phyloP scores from a whole-genome alignment of 169 alveolate species.

The Pseudocohnilembus persalinus region DNA sequence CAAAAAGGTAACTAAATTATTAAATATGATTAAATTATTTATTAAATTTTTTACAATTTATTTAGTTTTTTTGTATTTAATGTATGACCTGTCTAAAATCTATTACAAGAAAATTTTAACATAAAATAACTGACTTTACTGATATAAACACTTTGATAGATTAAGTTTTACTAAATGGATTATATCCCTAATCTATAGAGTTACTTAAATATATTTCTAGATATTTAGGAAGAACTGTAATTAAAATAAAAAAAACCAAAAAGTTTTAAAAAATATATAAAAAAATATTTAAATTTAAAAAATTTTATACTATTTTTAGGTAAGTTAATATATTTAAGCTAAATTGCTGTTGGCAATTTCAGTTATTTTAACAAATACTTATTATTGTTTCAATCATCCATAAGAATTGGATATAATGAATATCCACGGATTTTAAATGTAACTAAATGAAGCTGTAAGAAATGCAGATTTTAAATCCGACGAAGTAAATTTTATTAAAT shows the following conservation, averaged over 20 bases:
- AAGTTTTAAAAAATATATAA: neutral
- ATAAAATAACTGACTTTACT: slow-evolving; percentile 24
- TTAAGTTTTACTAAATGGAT: slow-evolving; percentile 36
- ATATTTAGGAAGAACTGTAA: neutral
- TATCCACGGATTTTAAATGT: slow-evolving; percentile 13
- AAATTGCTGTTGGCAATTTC: slow-evolving; percentile 32
- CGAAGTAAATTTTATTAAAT: too few relatives aligned
- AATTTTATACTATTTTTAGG: neutral
- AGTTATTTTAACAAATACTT: slow-evolving; percentile 11
- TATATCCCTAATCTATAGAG: slow-evolving; percentile 29
- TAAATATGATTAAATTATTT: neutral
- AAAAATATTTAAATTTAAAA: slow-evolving; percentile 1
- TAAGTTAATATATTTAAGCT: slow-evolving; percentile 23
- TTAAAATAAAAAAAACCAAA: neutral
- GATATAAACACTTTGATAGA: slow-evolving; percentile 30
- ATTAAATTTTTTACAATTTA: neutral
- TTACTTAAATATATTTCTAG: slow-evolving; percentile 29
- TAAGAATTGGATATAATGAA: slow-evolving; percentile 7
- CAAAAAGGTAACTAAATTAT: slow-evolving; percentile 6
- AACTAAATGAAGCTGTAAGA: slow-evolving; percentile 1
- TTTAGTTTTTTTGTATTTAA: slow-evolving; percentile 25
- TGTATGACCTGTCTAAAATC: slow-evolving; percentile 26
- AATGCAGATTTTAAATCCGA: slow-evolving; percentile 40
- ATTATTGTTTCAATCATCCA: neutral
- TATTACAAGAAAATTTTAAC: slow-evolving; percentile 18